Evolutionary conservation across 2,329 filamentous ascomycete species (phyloP).

Genomic region (Myotisia sp.): DNA sequence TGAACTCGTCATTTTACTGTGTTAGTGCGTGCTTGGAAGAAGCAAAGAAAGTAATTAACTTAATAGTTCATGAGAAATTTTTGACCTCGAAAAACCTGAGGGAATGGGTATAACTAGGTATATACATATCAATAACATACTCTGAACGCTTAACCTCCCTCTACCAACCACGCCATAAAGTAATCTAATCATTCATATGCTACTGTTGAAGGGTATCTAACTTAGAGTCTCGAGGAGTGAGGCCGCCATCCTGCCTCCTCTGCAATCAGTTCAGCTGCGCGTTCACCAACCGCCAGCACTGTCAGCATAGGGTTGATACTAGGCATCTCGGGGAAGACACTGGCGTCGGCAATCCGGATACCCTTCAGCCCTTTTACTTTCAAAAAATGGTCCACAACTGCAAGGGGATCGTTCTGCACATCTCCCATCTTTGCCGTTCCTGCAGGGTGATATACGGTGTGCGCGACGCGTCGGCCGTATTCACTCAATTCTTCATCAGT

Average conservation of each 20-base stretch:
- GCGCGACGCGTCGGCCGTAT: constrained; percentile 66
- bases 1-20: no score
- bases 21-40: no score
- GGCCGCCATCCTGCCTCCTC: constrained; percentile 54
- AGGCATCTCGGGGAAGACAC: constrained; percentile 76
- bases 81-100: no score
- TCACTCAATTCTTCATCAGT: constrained; percentile 67
- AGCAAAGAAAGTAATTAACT: no score
- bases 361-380: constrained; percentile 58
- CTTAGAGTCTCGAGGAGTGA: constrained; percentile 1
- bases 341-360: constrained; percentile 69
- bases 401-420: constrained; percentile 49
- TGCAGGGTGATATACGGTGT: constrained; percentile 82
- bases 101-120: no score
- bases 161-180: no score
- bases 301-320: constrained; percentile 86
- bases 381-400: constrained; percentile 66
- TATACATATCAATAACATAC: no score
- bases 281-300: constrained; percentile 69
- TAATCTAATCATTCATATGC: no score
- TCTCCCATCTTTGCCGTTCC: constrained; percentile 88
- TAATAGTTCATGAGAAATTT: no score
- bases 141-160: no score
- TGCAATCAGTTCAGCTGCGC: constrained; percentile 69
- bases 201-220: no score